Percentiles rank a stretch among this genome's conserved stretches.
Evolutionary conservation across 768 basidiomycete species (phyloP).

Genomic region (Phaffia tasmanica): DNA sequence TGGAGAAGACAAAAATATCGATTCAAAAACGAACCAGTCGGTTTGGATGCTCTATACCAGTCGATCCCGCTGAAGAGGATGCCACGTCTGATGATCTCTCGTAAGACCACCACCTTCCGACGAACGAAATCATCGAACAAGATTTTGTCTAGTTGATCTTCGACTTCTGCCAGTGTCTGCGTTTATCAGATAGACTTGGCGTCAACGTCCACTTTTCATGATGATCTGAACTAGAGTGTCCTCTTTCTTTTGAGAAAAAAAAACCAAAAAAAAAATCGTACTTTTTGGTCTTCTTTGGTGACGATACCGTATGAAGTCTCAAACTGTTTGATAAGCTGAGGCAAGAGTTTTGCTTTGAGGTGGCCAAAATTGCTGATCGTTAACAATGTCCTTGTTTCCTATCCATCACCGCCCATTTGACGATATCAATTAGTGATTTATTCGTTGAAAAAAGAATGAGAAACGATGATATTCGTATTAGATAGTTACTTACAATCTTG

Average conservation of each 20-base stretch:
- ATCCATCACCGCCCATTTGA: neutral
- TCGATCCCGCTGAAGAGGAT: slow-evolving; percentile 72
- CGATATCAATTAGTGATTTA: neutral
- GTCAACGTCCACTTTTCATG: neutral
- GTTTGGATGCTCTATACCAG: slow-evolving; percentile 89
- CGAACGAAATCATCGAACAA: slow-evolving; percentile 81
- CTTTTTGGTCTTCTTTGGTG: slow-evolving; percentile 61
- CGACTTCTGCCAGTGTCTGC: slow-evolving; percentile 63
- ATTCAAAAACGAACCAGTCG: slow-evolving; percentile 52
- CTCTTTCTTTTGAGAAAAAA: neutral
- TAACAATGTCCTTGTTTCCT: slow-evolving; percentile 78
- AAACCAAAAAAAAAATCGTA: slow-evolving; percentile 32
- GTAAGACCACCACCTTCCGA: slow-evolving; percentile 62
- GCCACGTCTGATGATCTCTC: slow-evolving; percentile 59
- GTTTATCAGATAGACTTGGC: neutral
- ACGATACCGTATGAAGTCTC: slow-evolving; percentile 63
- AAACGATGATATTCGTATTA: neutral
- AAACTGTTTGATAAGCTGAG: slow-evolving; percentile 67
- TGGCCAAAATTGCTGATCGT: slow-evolving; percentile 81
- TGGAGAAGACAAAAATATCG: neutral
- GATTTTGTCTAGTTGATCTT: slow-evolving; percentile 72
- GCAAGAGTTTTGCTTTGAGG: slow-evolving; percentile 58
- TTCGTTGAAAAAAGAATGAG: neutral
- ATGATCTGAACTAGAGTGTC: neutral
- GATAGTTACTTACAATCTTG: slow-evolving; percentile 7